Evolutionary conservation across 768 basidiomycete genomes (phyloP).

Genomic region (Gymnopilus dilepis): DNA sequence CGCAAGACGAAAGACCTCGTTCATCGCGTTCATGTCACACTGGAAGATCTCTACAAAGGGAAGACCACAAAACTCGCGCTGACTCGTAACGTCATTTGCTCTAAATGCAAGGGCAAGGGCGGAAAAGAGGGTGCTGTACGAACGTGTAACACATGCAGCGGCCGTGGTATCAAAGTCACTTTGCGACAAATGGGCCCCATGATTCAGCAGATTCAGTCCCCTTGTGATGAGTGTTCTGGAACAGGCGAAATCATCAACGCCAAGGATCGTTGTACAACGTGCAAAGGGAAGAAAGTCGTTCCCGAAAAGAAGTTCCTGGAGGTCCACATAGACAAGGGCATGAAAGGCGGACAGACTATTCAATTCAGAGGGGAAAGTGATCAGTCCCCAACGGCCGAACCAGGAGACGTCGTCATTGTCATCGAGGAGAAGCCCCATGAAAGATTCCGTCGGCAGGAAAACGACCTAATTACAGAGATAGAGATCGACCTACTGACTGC

Average conservation of each 20-base stretch:
- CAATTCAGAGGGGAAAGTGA: constrained; percentile 91
- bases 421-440: constrained; percentile 94
- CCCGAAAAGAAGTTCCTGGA: constrained; percentile 97
- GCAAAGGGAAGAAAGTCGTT: constrained; percentile 94
- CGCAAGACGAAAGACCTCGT: constrained; percentile 98
- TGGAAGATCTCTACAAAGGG: constrained; percentile 98
- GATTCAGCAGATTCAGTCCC: constrained; percentile 98
- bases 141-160: constrained; percentile 76
- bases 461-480: constrained; percentile 84
- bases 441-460: constrained; percentile 86
- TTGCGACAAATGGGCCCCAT: constrained; percentile 98
- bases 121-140: constrained; percentile 97
- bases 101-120: constrained; percentile 93
- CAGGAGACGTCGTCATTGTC: constrained; percentile 95
- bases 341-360: constrained; percentile 93
- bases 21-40: constrained; percentile 93
- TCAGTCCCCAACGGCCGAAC: constrained; percentile 84
- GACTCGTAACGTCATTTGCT: constrained; percentile 93
- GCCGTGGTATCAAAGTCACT: constrained; percentile 89
- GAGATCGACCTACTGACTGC: constrained; percentile 94
- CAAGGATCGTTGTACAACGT: constrained; percentile 90
- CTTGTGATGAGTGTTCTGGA: constrained; percentile 92
- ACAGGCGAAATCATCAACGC: constrained; percentile 94
- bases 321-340: constrained; percentile 97
- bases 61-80: constrained; percentile 98